Percentiles rank a stretch among this genome's conserved stretches.
Conservation (phyloP, 2,329 filamentous ascomycete species). For the Elsinoe batatas region DNA sequence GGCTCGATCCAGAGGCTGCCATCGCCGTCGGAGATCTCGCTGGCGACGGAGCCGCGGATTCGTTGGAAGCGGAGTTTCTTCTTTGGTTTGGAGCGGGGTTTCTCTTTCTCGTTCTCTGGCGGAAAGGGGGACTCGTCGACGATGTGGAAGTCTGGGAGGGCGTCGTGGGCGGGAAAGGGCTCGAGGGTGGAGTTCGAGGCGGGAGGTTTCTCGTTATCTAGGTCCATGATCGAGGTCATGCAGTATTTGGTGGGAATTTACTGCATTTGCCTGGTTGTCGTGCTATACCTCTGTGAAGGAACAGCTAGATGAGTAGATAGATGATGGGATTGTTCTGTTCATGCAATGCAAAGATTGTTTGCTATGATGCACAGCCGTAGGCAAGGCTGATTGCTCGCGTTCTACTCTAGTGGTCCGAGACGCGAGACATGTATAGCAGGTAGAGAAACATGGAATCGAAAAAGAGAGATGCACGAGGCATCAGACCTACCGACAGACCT, state of each 20-base stretch:
- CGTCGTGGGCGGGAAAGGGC: slow-evolving; percentile 2
- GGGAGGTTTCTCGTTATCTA: slow-evolving; percentile 3
- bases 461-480: background rate
- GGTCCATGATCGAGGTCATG: slow-evolving; percentile 1
- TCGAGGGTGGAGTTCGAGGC: background rate
- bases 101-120: slow-evolving; percentile 8
- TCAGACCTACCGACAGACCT: slow-evolving; percentile 1
- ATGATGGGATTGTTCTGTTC: background rate
- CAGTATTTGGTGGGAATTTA: background rate
- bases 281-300: too few species aligned
- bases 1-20: slow-evolving; percentile 7
- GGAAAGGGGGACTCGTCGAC: slow-evolving; percentile 7
- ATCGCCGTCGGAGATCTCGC: slow-evolving; percentile 7
- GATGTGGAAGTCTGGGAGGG: slow-evolving; percentile 2
- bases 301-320: background rate
- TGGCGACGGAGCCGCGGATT: background rate
- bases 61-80: slow-evolving; percentile 8
- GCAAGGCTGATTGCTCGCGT: slow-evolving; percentile 4
- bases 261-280: background rate
- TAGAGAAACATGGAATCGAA: slow-evolving; percentile 5
- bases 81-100: background rate
- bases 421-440: background rate
- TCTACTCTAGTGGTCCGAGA: background rate
- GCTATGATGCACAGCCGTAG: background rate
- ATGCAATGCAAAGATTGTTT: background rate